Conservation (phyloP, 2,329 filamentous ascomycete species). For the Knoxdaviesia proteae region DNA sequence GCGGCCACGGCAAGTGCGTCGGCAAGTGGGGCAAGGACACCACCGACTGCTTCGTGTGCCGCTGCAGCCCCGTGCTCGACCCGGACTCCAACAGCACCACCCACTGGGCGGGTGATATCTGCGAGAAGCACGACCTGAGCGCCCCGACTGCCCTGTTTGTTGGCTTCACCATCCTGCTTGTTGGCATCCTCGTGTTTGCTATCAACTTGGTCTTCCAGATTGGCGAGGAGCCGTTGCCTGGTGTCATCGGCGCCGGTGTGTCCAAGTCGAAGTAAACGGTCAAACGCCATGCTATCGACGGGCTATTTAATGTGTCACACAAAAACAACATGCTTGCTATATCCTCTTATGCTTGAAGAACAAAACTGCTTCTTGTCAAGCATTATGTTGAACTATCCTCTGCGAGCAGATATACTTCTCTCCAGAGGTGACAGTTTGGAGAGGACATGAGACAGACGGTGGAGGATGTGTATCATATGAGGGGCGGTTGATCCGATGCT, state of each 20-base stretch:
- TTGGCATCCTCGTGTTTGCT: constrained; percentile 46
- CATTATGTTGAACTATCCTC: too few species aligned
- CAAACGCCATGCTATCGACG: too few species aligned
- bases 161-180: constrained; percentile 48
- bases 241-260: constrained; percentile 90
- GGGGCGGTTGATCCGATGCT: neutral
- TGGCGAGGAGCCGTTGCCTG: constrained; percentile 71
- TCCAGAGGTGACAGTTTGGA: too few species aligned
- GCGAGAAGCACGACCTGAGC: constrained; percentile 82
- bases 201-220: constrained; percentile 67
- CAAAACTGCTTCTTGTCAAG: too few species aligned
- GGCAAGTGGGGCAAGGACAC: constrained; percentile 35
- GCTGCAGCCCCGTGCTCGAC: constrained; percentile 41
- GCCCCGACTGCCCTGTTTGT: constrained; percentile 74
- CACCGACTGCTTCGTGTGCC: constrained; percentile 53
- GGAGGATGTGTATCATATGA: too few species aligned
- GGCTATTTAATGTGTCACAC: neutral
- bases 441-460: too few species aligned
- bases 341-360: neutral
- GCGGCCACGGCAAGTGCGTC: constrained; percentile 58
- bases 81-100: constrained; percentile 37
- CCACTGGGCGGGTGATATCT: constrained; percentile 68
- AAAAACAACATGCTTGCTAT: neutral
- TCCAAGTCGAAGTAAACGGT: constrained; percentile 40
- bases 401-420: too few species aligned